A percentile compares a stretch with the other conserved stretches of the same genome.
Conservation (phyloP, 192 early-diverging fungal genomes). For the Glomus cerebriforme region DNA sequence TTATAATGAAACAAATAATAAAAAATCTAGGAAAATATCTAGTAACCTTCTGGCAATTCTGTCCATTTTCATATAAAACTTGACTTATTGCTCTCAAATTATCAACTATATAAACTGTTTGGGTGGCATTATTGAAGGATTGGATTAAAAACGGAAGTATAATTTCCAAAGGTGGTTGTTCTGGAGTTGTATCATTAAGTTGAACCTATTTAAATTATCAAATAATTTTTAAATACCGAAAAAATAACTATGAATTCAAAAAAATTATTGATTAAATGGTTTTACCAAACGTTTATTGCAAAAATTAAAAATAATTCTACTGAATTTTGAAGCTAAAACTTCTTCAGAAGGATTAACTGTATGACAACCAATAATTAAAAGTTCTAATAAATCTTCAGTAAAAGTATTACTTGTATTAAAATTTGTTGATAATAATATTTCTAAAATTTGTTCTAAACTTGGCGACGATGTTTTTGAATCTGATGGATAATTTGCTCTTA, state of each 20-base stretch:
- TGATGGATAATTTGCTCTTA: slow-evolving; percentile 20
- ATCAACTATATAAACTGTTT: slow-evolving; percentile 36
- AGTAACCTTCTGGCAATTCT: slow-evolving; percentile 42
- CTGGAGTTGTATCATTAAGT: not conserved
- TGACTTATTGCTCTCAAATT: slow-evolving; percentile 55
- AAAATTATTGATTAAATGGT: not conserved
- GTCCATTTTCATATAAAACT: slow-evolving; percentile 51
- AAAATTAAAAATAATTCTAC: slow-evolving; percentile 31
- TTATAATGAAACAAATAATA: not conserved
- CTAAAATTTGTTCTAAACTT: slow-evolving; percentile 6
- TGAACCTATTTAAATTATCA: not conserved
- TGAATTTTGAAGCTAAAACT: slow-evolving; percentile 16
- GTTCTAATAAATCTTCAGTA: slow-evolving; percentile 24
- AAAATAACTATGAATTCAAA: not conserved
- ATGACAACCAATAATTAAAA: slow-evolving; percentile 19
- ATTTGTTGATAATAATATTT: slow-evolving; percentile 30
- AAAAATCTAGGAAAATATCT: not conserved
- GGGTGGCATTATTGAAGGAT: slow-evolving; percentile 10
- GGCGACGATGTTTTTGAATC: not conserved
- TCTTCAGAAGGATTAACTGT: slow-evolving; percentile 13
- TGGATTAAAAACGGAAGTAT: slow-evolving; percentile 19
- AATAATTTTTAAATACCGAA: not conserved
- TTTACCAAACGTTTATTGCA: slow-evolving; percentile 21
- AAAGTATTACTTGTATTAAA: not conserved
- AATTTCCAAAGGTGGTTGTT: slow-evolving; percentile 21